A percentile compares a stretch with the other conserved stretches of the same genome.
These are phyloP conservation scores for Spencermartinsiella europaea DNA, from an alignment of 805 yeast species.

Conservation along the genomic window DNA sequence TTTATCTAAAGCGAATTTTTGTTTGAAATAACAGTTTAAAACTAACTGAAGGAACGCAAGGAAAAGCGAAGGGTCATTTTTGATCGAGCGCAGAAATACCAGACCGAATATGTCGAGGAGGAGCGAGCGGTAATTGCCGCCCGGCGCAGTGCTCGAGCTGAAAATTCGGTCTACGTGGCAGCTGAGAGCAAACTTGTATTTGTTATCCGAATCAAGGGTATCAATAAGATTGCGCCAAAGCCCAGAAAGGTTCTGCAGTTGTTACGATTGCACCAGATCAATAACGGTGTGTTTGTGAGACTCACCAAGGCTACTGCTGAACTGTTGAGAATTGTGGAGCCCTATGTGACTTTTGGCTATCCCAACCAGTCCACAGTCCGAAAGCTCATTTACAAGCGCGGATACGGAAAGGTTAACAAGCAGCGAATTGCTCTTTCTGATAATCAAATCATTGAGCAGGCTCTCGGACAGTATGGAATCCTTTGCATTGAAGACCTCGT, in stretches of 20 bases:
- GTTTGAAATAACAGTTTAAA: neutral
- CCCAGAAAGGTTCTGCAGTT: conserved; percentile 78
- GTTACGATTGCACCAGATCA: conserved; percentile 72
- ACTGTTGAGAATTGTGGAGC: conserved; percentile 72
- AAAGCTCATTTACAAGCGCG: conserved; percentile 76
- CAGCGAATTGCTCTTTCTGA: conserved; percentile 70
- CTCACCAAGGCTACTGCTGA: conserved; percentile 76
- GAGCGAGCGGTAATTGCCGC: conserved; percentile 79
- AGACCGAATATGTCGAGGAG: conserved; percentile 86
- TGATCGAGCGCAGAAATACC: conserved; percentile 95
- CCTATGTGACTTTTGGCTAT: conserved; percentile 79
- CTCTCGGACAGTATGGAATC: conserved; percentile 70
- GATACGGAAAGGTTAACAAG: conserved; percentile 75
- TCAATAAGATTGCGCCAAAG: conserved; percentile 83
- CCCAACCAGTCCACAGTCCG: conserved; percentile 69
- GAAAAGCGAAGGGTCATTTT: conserved; percentile 49
- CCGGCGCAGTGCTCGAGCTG: conserved; percentile 90
- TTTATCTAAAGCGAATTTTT: neutral
- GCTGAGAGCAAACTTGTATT: conserved; percentile 93
- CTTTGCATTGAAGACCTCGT: conserved; percentile 70
- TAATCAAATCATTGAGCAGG: conserved; percentile 64
- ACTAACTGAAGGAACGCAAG: conserved; percentile 17
- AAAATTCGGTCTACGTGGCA: conserved; percentile 87
- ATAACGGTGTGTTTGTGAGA: conserved; percentile 74
- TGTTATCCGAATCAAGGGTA: conserved; percentile 98